Evolutionary conservation across 208 protist genomes (phyloP).

Genomic region (Acanthamoeba royreba): DNA sequence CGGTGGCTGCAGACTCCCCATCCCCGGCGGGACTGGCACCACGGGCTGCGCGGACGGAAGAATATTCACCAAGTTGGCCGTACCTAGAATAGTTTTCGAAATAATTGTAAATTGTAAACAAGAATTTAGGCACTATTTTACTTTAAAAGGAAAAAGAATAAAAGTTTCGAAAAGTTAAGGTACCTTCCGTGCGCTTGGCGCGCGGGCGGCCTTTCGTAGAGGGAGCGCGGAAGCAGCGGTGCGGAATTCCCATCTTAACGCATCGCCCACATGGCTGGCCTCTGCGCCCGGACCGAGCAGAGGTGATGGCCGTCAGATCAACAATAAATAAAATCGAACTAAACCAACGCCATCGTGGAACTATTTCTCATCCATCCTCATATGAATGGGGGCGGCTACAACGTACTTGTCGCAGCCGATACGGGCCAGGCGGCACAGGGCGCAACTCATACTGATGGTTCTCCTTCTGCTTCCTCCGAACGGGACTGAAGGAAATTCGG

Average conservation of each 20-base stretch:
- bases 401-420: background rate
- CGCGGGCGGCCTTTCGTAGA: background rate
- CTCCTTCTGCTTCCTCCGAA: too few relatives aligned
- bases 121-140: too few relatives aligned
- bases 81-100: background rate
- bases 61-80: background rate
- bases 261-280: background rate
- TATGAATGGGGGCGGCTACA: too few relatives aligned
- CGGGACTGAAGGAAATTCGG: too few relatives aligned
- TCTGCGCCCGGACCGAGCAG: background rate
- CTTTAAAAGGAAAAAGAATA: background rate
- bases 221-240: background rate
- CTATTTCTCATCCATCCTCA: too few relatives aligned
- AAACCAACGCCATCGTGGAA: too few relatives aligned
- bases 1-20: too few relatives aligned
- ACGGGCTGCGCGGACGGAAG: background rate
- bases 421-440: background rate
- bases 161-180: background rate
- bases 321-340: background rate
- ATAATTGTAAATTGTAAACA: too few relatives aligned
- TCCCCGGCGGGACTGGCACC: too few relatives aligned
- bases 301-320: background rate
- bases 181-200: background rate
- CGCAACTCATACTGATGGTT: background rate
- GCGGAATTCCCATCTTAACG: background rate